Conservation (phyloP, 108 stramenopile genomes). For the Pseudonitzschia delicatissima region DNA sequence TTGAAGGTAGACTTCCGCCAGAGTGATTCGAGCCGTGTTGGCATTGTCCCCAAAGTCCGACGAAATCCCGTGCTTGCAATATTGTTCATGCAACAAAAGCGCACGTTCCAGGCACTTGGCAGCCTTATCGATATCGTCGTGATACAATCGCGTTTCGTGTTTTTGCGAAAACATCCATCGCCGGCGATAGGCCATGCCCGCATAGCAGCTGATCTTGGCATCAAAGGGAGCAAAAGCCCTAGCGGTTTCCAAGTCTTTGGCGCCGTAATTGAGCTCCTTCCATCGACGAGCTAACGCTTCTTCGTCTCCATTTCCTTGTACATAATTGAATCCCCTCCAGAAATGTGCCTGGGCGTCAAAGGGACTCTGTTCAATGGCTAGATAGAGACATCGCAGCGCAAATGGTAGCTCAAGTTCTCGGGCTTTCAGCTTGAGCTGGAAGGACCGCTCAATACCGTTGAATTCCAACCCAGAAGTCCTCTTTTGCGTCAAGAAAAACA, state of each 20-base stretch:
- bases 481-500: slow-evolving; percentile 44
- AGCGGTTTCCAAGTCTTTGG: neutral
- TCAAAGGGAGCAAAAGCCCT: neutral
- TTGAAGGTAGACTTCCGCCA: neutral
- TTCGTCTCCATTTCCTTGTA: neutral
- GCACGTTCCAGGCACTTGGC: neutral
- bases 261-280: neutral
- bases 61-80: neutral
- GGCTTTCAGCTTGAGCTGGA: slow-evolving; percentile 2
- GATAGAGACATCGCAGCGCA: neutral
- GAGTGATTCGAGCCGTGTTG: neutral
- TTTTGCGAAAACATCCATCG: slow-evolving; percentile 4
- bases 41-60: neutral
- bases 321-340: neutral
- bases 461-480: neutral
- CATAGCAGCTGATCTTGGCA: neutral
- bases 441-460: neutral
- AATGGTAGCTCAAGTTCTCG: neutral
- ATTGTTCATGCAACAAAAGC: neutral
- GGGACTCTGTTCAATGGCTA: neutral
- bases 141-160: neutral
- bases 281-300: neutral
- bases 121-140: neutral
- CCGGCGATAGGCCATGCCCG: neutral
- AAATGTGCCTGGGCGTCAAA: slow-evolving; percentile 1